Percentiles rank a stretch among this genome's conserved stretches.
Evolutionary conservation across 345 rosid species (phyloP).

Genomic region (Cardiospermum halicacabum): DNA sequence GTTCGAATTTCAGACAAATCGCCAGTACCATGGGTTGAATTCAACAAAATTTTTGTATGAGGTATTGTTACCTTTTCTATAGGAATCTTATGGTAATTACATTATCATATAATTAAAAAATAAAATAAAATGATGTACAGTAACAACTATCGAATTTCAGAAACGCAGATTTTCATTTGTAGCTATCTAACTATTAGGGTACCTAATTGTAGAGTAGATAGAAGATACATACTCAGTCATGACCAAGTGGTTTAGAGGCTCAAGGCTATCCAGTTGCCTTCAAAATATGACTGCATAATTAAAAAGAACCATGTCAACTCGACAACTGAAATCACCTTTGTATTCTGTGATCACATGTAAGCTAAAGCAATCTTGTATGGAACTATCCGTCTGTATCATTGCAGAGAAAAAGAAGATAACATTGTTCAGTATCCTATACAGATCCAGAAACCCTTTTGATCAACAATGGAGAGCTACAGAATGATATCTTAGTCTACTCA

Average conservation of each 20-base stretch:
- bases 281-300: neutral
- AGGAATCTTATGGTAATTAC: no score
- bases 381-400: neutral
- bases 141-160: no score
- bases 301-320: neutral
- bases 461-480: neutral
- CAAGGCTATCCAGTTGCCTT: neutral
- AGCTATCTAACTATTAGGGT: neutral
- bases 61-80: neutral
- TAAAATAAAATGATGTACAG: neutral
- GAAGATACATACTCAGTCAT: neutral
- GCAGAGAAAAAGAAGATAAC: neutral
- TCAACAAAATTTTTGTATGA: neutral
- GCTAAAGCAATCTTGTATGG: neutral
- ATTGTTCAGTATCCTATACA: neutral
- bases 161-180: neutral
- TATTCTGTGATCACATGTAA: neutral
- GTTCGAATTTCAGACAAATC: conserved; percentile 39
- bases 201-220: neutral
- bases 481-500: neutral
- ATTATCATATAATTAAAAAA: no score
- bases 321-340: neutral
- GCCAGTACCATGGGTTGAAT: conserved; percentile 25
- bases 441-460: neutral
- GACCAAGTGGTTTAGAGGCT: neutral